A percentile compares a stretch with the other conserved stretches of the same genome.
phyloP scores from a whole-genome alignment of 352 stramenopile species.

The Globisporangium megalacanthum region DNA sequence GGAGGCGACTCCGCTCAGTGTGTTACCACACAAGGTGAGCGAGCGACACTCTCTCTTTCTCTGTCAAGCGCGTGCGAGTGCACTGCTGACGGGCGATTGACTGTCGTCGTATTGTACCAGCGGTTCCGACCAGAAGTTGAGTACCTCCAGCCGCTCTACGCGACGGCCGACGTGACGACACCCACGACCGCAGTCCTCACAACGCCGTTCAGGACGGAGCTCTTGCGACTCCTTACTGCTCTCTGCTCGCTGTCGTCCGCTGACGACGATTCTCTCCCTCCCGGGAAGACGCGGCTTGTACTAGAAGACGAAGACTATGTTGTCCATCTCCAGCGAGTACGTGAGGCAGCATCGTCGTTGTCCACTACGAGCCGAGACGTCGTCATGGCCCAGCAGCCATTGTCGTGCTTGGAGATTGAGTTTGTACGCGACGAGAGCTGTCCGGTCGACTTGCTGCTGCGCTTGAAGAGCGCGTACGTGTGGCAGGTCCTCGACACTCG shows the following conservation, averaged over 20 bases:
- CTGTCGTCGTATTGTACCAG: constrained; percentile 10
- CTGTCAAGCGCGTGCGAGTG: neutral
- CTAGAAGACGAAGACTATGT: constrained; percentile 32
- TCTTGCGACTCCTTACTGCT: constrained; percentile 11
- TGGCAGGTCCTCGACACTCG: constrained; percentile 27
- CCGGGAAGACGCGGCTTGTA: constrained; percentile 17
- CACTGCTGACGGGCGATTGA: neutral
- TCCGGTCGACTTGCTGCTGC: constrained; percentile 19
- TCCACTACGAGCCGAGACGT: neutral
- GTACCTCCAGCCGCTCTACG: constrained; percentile 48
- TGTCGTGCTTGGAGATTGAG: constrained; percentile 10
- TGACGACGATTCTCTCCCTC: neutral
- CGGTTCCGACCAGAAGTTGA: constrained; percentile 41
- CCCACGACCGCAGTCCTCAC: constrained; percentile 19
- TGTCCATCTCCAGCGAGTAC: constrained; percentile 24
- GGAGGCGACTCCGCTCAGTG: neutral
- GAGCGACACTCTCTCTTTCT: too few species aligned
- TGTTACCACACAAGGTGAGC: neutral
- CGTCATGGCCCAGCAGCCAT: neutral
- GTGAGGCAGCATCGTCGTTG: too few species aligned
- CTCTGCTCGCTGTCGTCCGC: neutral
- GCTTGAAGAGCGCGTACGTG: constrained; percentile 27
- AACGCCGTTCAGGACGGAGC: constrained; percentile 22
- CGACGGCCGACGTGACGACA: constrained; percentile 24
- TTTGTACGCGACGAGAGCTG: constrained; percentile 41